phyloP scores from a whole-genome alignment of 2,329 filamentous ascomycete genomes.

The Aspergillus oerlinghausenensis region DNA sequence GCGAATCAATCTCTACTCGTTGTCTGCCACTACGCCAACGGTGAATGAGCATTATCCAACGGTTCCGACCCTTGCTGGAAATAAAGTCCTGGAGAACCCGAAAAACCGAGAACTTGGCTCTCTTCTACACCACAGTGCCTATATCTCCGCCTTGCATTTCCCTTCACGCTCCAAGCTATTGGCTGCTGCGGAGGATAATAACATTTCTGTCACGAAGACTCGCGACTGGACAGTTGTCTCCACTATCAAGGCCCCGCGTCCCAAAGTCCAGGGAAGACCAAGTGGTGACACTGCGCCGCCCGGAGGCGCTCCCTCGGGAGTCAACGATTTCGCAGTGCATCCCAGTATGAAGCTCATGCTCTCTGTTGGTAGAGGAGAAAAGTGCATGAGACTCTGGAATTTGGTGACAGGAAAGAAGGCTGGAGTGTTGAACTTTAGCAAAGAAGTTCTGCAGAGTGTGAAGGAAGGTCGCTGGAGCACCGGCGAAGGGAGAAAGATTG shows the following conservation, averaged over 20 bases:
- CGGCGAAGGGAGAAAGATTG: constrained; percentile 77
- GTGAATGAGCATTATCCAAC: constrained; percentile 52
- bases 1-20: constrained; percentile 87
- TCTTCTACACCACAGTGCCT: constrained; percentile 79
- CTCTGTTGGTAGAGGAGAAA: constrained; percentile 83
- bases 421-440: constrained; percentile 80
- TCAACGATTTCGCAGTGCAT: constrained; percentile 94
- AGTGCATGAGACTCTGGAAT: constrained; percentile 92
- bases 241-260: constrained; percentile 81
- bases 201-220: constrained; percentile 78
- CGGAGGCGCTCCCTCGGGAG: constrained; percentile 75
- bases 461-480: constrained; percentile 72
- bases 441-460: constrained; percentile 65
- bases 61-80: constrained; percentile 64
- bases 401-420: constrained; percentile 94
- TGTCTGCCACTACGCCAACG: constrained; percentile 66
- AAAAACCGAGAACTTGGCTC: constrained; percentile 85
- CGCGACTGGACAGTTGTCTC: constrained; percentile 86
- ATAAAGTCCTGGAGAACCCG: constrained; percentile 74
- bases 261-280: constrained; percentile 73
- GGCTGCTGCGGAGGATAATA: constrained; percentile 84
- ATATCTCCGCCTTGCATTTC: constrained; percentile 74
- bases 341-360: constrained; percentile 97
- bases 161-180: constrained; percentile 83
- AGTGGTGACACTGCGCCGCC: constrained; percentile 84